A percentile compares a stretch with the other conserved stretches of the same genome.
Evolutionary conservation across 78 protist genomes (phyloP).

Genomic region (Guillardia theta): DNA sequence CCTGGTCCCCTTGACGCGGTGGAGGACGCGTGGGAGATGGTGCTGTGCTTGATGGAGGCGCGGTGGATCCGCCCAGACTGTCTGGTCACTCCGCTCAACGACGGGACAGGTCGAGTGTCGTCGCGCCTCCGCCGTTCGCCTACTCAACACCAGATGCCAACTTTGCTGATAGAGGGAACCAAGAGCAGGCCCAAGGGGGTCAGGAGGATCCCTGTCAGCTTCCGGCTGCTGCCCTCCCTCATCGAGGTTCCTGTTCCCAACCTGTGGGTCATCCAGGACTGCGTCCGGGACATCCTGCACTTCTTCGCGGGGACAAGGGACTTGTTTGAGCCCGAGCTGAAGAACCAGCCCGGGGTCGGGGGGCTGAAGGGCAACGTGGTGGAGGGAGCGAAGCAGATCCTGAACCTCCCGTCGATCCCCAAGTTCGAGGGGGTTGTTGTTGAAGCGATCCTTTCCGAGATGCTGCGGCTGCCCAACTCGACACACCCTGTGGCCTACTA

Average conservation of each 20-base stretch:
- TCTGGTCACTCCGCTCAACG: background rate
- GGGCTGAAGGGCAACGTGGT: background rate
- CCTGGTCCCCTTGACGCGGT: background rate
- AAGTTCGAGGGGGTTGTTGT: background rate
- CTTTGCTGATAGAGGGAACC: no score
- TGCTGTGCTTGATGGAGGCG: background rate
- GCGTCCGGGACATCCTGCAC: background rate
- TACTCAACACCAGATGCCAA: no score
- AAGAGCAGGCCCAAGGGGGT: no score
- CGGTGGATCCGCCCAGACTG: background rate
- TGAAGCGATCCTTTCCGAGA: background rate
- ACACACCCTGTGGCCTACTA: background rate
- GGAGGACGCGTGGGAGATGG: background rate
- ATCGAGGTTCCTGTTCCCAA: background rate
- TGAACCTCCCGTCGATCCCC: background rate
- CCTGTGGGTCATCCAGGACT: background rate
- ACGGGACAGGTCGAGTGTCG: no score
- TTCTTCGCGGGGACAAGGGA: background rate
- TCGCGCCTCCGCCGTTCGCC: no score
- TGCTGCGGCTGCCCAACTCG: background rate
- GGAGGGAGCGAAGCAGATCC: slow-evolving; percentile 1
- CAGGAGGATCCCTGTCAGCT: background rate
- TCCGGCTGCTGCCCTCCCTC: background rate
- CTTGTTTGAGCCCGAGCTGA: background rate
- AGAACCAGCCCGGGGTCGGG: background rate